Base-by-base conservation (phyloP, 805 yeast genomes). In the Debaryomyces hansenii region DNA sequence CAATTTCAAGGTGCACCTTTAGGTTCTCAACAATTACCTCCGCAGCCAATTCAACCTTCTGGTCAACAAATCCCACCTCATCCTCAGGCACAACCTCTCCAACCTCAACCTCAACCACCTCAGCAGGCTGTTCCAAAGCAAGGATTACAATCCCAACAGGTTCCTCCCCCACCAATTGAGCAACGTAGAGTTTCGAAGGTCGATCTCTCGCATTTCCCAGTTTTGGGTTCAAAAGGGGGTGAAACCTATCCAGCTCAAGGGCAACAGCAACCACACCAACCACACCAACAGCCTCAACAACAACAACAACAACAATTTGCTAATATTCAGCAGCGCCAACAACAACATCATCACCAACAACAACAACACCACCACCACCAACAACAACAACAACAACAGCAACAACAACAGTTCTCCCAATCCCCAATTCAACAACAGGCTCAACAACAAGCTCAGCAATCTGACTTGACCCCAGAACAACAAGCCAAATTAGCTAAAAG, bases 401-500 rank as follows among this genome's bases (percentile, higher is more conserved):
- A 45, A n/a, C 62, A 42, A 32, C 60, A 48, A 14, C 52, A 39
- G 40, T 16, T 16, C 18, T 62, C 54, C 38, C 68, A 60, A 18
- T 60, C 58, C 45, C 51, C 48, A 43, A 54, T 53, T 38, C 55
- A 50, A 50, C 68, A 51, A 44, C 70, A 59, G 32, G 56, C 58
- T 35, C 56, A 61, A 32, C 66, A 64, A 24, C 49, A 64, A 43
- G 67, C 69, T 45, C 53, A 53, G 33, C 61, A 56, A 20, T 59
- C 69, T 56, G 75, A 74, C 24, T 68, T 85, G 58, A 73, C 85
- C 36, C 87, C 87, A 6, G 92, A 85, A 58, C 91, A 87, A 60
- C 84, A 84, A 62, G 84, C 80, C 52, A 78, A 82, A 54, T 72
- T 83, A 46, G 78, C 82, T 46, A 73, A 72, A 40, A 84, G 94